These are phyloP conservation scores for Hyaloscypha bicolor DNA, from an alignment of 495 filamentous ascomycete genomes.

Conservation along the genomic window DNA sequence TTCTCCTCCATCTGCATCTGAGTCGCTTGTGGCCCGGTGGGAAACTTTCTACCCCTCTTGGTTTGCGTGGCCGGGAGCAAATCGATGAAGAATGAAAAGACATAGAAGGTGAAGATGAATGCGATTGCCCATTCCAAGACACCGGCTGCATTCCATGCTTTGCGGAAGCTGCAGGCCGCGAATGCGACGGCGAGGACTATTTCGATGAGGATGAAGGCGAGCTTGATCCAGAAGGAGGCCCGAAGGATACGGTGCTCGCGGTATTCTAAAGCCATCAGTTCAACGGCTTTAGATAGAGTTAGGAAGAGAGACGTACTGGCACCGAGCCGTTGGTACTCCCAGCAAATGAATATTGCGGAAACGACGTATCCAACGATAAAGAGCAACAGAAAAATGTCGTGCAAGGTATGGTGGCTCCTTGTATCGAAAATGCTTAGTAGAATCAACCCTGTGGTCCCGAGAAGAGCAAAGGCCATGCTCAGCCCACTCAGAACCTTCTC, in stretches of 20 bases:
- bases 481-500: conserved; percentile 72
- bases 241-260: conserved; percentile 72
- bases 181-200: conserved; percentile 63
- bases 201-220: conserved; percentile 78
- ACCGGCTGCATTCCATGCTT: conserved; percentile 45
- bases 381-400: conserved; percentile 76
- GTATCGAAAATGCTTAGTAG: conserved; percentile 87
- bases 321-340: conserved; percentile 84
- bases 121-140: conserved; percentile 79
- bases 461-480: conserved; percentile 71
- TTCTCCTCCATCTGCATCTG: conserved; percentile 31
- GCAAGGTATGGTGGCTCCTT: conserved; percentile 58
- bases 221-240: conserved; percentile 80
- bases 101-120: conserved; percentile 87
- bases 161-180: conserved; percentile 39
- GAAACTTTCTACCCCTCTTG: conserved; percentile 36
- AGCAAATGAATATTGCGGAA: conserved; percentile 81
- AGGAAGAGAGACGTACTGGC: conserved; percentile 48
- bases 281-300: conserved; percentile 4
- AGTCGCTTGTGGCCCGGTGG: conserved; percentile 16
- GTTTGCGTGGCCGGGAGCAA: conserved; percentile 77
- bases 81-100: conserved; percentile 88
- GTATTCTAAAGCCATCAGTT: conserved; percentile 49
- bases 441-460: conserved; percentile 79
- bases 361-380: conserved; percentile 87